phyloP scores from a whole-genome alignment of 768 basidiomycete species.

The Hydnomerulius pinastri region DNA sequence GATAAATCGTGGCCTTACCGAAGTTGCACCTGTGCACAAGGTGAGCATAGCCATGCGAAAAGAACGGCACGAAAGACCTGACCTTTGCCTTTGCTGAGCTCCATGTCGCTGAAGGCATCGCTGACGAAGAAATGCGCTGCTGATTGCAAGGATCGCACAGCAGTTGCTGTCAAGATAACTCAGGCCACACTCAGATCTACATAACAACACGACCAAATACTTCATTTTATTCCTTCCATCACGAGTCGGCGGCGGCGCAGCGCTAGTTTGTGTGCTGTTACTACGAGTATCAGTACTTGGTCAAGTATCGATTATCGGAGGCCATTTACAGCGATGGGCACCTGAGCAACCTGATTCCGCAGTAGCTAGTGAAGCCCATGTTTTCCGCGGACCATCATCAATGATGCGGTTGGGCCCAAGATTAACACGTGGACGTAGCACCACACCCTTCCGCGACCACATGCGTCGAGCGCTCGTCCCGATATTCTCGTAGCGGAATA shows the following conservation, averaged over 20 bases:
- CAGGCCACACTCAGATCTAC: not conserved
- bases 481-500: not conserved
- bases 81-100: slow-evolving; percentile 66
- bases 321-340: not conserved
- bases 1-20: slow-evolving; percentile 33
- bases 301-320: not conserved
- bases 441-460: no score
- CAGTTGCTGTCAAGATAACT: not conserved
- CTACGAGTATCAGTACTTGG: not conserved
- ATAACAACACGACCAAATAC: not conserved
- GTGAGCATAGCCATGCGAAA: slow-evolving; percentile 7
- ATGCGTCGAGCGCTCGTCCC: not conserved
- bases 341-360: not conserved
- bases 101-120: slow-evolving; percentile 45
- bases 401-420: no score
- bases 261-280: not conserved
- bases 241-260: no score
- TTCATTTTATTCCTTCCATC: no score
- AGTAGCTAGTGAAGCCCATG: not conserved
- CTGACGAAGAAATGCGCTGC: not conserved
- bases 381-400: not conserved
- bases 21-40: slow-evolving; percentile 44
- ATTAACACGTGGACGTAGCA: no score
- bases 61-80: not conserved
- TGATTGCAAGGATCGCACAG: not conserved